Base-by-base conservation (phyloP, 225 moss, liverwort and hornwort genomes). In the Anthoceros angustus region DNA sequence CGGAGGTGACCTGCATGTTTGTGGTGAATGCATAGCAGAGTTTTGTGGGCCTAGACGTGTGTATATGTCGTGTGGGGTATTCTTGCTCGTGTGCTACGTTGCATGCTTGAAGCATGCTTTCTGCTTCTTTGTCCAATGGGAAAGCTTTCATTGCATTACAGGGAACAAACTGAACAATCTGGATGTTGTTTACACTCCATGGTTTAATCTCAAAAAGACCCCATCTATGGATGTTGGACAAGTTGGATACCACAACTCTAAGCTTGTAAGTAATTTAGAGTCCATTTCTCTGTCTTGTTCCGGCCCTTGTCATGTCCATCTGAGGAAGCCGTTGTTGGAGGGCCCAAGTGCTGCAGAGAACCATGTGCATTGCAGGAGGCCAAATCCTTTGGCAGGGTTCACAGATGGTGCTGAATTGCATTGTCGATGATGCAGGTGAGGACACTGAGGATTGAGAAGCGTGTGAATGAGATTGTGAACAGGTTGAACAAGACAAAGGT, bases 201-300 rank as follows among this genome's bases (percentile, higher is more conserved):
- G 94, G 94, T 88, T 50, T 66, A 95, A 95, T 65, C 71, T 95
- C 78, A 86, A 82, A 79, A 95, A 95, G 88, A 86, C 88, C 62
- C 83, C 75, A 65, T 80, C 88, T 60, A 95, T 91, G 94, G 94
- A 95, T 69, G 85, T 95, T 66, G 94, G 94, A 71, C 94, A 95
- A 90, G 94, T 95, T 71, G 94, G 94, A 73, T 95, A 90, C 70
- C 94, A 95, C 85, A 91, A 95, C 41, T 68, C 88, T 25, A 91
- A 95, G 79, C 88, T 88, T 76, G 94, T 94, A 83, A 80, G 93
- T 55, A 20, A 15, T 18, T 18, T 6, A 6, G 55, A 7, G 55
- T 7, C 16, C n/a, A 23, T 55, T 55, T 55, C n/a, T 18, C 55
- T 15, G 55, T 23, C n/a, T 15, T 55, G 55, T 15, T 23, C 23